Percentiles rank a stretch among this genome's conserved stretches.
These are phyloP conservation scores for Entomortierella lignicola DNA, from an alignment of 192 early-diverging fungal species.

Conservation along the genomic window DNA sequence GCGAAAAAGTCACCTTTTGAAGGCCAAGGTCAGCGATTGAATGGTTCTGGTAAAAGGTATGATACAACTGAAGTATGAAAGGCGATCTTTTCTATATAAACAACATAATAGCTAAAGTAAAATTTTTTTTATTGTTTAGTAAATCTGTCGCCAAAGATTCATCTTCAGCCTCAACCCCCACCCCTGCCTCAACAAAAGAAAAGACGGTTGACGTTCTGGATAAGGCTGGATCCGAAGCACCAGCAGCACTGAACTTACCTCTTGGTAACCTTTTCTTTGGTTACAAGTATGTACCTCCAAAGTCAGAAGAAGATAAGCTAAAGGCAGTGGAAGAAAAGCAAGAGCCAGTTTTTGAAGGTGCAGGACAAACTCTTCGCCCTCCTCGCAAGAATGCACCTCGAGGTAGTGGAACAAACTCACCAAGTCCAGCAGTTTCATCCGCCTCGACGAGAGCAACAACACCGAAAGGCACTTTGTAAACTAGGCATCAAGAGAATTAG, in stretches of 20 bases:
- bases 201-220: constrained; percentile 40
- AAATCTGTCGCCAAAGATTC: constrained; percentile 22
- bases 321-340: constrained; percentile 15
- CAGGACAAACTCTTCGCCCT: constrained; percentile 66
- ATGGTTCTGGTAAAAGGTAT: constrained; percentile 52
- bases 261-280: constrained; percentile 93
- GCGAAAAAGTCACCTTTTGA: constrained; percentile 49
- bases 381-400: constrained; percentile 56
- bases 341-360: constrained; percentile 53
- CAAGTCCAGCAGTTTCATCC: constrained; percentile 32
- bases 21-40: constrained; percentile 56
- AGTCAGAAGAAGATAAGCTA: constrained; percentile 55
- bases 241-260: constrained; percentile 84
- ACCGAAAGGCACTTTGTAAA: constrained; percentile 12
- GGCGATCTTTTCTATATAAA: too few relatives aligned
- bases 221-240: constrained; percentile 51
- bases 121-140: constrained; percentile 1
- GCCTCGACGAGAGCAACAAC: constrained; percentile 15
- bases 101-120: too few relatives aligned
- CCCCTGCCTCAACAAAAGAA: constrained; percentile 2
- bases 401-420: constrained; percentile 52
- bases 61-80: background rate
- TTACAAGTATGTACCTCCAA: constrained; percentile 78
- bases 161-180: background rate
- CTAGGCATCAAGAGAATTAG: too few relatives aligned